Percentiles rank a stretch among this genome's conserved stretches.
These are phyloP conservation scores for Wallacemonas sp. DNA, from an alignment of 208 protist genomes.

Conservation along the genomic window DNA sequence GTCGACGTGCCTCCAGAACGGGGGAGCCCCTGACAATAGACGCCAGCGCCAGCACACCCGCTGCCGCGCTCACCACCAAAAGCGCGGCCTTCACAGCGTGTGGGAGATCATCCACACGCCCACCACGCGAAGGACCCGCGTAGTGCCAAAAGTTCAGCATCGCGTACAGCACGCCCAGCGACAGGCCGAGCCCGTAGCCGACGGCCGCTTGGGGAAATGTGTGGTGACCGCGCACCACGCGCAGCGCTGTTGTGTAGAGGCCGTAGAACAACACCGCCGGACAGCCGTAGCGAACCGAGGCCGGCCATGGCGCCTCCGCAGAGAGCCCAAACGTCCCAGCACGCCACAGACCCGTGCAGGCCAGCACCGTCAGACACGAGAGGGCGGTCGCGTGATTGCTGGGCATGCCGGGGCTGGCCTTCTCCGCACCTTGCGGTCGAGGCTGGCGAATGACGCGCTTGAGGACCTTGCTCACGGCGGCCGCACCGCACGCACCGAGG, in stretches of 20 bases:
- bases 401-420: slow-evolving; percentile 64
- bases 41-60: slow-evolving; percentile 19
- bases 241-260: slow-evolving; percentile 37
- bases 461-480: slow-evolving; percentile 40
- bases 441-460: slow-evolving; percentile 58
- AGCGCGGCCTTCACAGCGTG: slow-evolving; percentile 20
- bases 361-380: slow-evolving; percentile 38
- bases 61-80: slow-evolving; percentile 13
- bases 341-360: slow-evolving; percentile 29
- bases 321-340: background rate
- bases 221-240: slow-evolving; percentile 47
- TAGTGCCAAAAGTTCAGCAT: slow-evolving; percentile 41
- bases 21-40: slow-evolving; percentile 27
- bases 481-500: slow-evolving; percentile 34
- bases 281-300: slow-evolving; percentile 2
- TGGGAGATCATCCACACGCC: slow-evolving; percentile 46
- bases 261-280: slow-evolving; percentile 34
- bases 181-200: slow-evolving; percentile 36
- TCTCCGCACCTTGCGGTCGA: slow-evolving; percentile 43
- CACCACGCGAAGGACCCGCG: slow-evolving; percentile 23
- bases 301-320: background rate
- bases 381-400: slow-evolving; percentile 69
- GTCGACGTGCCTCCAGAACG: slow-evolving; percentile 2
- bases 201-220: slow-evolving; percentile 51
- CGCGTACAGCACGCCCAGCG: slow-evolving; percentile 21